Evolutionary conservation across 495 filamentous ascomycete genomes (phyloP).

Genomic region (Penicillium daleae): DNA sequence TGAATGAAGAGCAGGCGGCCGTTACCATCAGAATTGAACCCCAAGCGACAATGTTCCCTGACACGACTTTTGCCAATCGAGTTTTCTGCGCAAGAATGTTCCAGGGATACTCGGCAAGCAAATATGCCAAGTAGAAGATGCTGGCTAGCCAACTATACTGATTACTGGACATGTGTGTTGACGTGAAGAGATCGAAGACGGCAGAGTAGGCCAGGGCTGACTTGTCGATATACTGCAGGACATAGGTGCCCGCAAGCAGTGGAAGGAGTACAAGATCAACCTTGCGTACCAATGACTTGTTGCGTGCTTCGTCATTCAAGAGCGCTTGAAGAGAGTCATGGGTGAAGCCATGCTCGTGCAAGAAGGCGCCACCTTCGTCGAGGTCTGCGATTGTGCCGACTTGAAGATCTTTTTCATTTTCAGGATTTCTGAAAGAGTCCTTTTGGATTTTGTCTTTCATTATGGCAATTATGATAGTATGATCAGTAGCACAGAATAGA

Average conservation of each 20-base stretch:
- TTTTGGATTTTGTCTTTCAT: conserved; percentile 16
- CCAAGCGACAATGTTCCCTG: conserved; percentile 36
- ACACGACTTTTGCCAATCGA: conserved; percentile 24
- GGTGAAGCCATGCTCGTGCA: conserved; percentile 36
- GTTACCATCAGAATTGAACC: conserved; percentile 46
- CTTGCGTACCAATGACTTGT: conserved; percentile 36
- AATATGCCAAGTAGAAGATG: conserved; percentile 60
- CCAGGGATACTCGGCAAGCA: conserved; percentile 42
- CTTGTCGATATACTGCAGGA: conserved; percentile 46
- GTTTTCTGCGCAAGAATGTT: conserved; percentile 31
- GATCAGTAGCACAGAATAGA: not conserved
- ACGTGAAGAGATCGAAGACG: conserved; percentile 39
- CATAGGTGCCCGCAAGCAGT: conserved; percentile 55
- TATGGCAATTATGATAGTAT: not conserved
- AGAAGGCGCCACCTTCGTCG: conserved; percentile 40
- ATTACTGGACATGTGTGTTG: conserved; percentile 36
- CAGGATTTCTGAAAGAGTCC: conserved; percentile 8
- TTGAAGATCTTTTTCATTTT: conserved; percentile 33
- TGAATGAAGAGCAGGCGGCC: conserved; percentile 37
- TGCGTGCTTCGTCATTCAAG: conserved; percentile 28
- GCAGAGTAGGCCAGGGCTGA: conserved; percentile 41
- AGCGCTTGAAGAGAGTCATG: conserved; percentile 25
- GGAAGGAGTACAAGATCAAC: conserved; percentile 54
- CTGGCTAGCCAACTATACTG: conserved; percentile 57
- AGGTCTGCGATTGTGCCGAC: conserved; percentile 34